These are phyloP conservation scores for Hyphopichia wangnamkhiaoensis DNA, from an alignment of 1,139 yeast genomes.

Conservation along the genomic window DNA sequence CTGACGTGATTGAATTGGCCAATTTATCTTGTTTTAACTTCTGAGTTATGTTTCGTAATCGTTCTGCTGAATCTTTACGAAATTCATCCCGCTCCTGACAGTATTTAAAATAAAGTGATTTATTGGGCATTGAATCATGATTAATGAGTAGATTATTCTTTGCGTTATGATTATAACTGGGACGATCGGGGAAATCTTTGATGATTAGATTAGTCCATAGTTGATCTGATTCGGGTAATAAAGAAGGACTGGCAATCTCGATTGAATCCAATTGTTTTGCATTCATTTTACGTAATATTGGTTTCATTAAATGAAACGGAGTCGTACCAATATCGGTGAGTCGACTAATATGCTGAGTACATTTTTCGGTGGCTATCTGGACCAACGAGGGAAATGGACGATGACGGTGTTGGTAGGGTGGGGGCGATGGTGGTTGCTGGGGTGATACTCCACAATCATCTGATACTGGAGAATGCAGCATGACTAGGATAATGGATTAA, in stretches of 20 bases:
- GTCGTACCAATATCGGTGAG: slow-evolving; percentile 40
- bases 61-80: slow-evolving; percentile 50
- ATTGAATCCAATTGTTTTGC: slow-evolving; percentile 48
- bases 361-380: slow-evolving; percentile 15
- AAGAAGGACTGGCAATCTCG: slow-evolving; percentile 44
- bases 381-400: slow-evolving; percentile 11
- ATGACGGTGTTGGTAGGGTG: background rate
- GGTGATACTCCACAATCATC: background rate
- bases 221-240: slow-evolving; percentile 51
- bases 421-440: too few relatives aligned
- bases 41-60: slow-evolving; percentile 47
- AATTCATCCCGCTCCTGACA: slow-evolving; percentile 45
- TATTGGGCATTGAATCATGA: slow-evolving; percentile 36
- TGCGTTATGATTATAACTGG: slow-evolving; percentile 13
- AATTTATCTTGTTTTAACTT: slow-evolving; percentile 44
- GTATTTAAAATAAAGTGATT: slow-evolving; percentile 42
- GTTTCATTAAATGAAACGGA: slow-evolving; percentile 49
- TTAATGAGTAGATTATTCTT: background rate
- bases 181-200: slow-evolving; percentile 53
- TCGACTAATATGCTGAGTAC: slow-evolving; percentile 13
- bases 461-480: too few relatives aligned
- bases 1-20: slow-evolving; percentile 46
- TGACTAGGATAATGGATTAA: too few relatives aligned
- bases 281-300: slow-evolving; percentile 44
- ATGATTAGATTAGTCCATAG: slow-evolving; percentile 49